Evolutionary conservation across 257 asterid species (phyloP), one percentile per base, ranked within the genome.

Genomic region (Schizonepeta tenuifolia): DNA sequence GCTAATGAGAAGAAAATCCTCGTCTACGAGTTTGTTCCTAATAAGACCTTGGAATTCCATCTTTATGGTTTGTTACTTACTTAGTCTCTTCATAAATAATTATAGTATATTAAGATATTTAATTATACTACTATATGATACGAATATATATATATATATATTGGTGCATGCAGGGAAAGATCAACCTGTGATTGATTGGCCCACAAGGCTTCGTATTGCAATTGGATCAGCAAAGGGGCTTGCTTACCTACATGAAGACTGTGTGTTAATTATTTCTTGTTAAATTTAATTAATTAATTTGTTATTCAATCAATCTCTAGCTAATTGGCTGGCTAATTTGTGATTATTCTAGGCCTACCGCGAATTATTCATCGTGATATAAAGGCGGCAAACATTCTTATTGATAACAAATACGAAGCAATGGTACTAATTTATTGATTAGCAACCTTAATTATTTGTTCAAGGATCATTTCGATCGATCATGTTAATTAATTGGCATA

Each of bases 141-240:
- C n/a, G n/a, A n/a, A n/a, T n/a, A n/a, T n/a, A n/a, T n/a, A n/a
- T n/a, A n/a, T n/a, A n/a, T n/a, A n/a, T n/a, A n/a, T n/a, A n/a
- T n/a, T n/a, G n/a, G n/a, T n/a, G n/a, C n/a, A n/a, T n/a, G n/a
- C 75, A 94, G 98, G 96, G 22, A 85, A 85, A 60, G 97, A 85
- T 5, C 91, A 75, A 51, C 89, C 88, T 0, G 95, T 89, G 15
- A 78, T 94, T 88, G 90, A 85, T 7, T 94, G 98, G 98, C 62
- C 80, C 35, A 63, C 84, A 5, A 86, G 96, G 85, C 81, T 94
- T 63, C 92, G 87, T 3, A 91, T 94, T 70, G 99, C 99, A 3
- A 55, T 87, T 72, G 99, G 99, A 81, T 89, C 97, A 20, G 97
- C 99, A 0, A 94, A 86, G 74, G 99, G 97, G 18, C 88, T 94